Percentiles rank a stretch among this genome's conserved stretches.
Evolutionary conservation across 768 basidiomycete genomes (phyloP).

Genomic region (Pulveroboletus sp.): DNA sequence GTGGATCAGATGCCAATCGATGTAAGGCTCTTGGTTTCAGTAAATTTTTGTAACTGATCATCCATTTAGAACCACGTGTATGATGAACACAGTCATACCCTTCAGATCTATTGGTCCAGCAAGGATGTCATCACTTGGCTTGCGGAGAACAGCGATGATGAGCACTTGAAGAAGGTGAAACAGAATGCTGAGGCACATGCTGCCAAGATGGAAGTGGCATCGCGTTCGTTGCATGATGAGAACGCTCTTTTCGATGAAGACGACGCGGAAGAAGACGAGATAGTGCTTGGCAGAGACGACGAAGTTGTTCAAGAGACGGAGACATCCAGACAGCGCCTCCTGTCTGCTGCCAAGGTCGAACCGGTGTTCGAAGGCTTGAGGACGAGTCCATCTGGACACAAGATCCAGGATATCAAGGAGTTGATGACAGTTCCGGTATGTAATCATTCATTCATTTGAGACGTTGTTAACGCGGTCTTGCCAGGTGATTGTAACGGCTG

Average conservation of each 20-base stretch:
- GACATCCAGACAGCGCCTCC: constrained; percentile 72
- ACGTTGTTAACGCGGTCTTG: constrained; percentile 5
- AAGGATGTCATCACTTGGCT: constrained; percentile 94
- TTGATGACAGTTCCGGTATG: constrained; percentile 90
- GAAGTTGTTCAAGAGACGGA: constrained; percentile 42
- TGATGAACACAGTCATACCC: constrained; percentile 89
- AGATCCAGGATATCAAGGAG: constrained; percentile 92
- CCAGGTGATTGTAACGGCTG: constrained; percentile 92
- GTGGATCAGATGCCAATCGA: constrained; percentile 99
- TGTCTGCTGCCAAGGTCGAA: constrained; percentile 72
- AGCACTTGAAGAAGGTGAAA: constrained; percentile 92
- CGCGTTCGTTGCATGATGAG: constrained; percentile 83
- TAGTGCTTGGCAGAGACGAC: constrained; percentile 64
- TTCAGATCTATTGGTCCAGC: constrained; percentile 95
- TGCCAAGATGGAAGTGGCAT: constrained; percentile 86
- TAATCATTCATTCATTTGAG: constrained; percentile 12
- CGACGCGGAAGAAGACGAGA: constrained; percentile 77
- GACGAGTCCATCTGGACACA: constrained; percentile 74
- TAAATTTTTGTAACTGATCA: constrained; percentile 15
- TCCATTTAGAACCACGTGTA: constrained; percentile 81
- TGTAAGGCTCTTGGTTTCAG: constrained; percentile 44
- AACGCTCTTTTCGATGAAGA: constrained; percentile 88
- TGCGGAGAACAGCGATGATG: constrained; percentile 93
- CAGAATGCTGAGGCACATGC: constrained; percentile 90
- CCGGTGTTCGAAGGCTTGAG: constrained; percentile 85